Percentiles rank a stretch among this genome's conserved stretches.
These are phyloP conservation scores for Pulveroboletus frians DNA, from an alignment of 768 basidiomycete species.

Conservation along the genomic window DNA sequence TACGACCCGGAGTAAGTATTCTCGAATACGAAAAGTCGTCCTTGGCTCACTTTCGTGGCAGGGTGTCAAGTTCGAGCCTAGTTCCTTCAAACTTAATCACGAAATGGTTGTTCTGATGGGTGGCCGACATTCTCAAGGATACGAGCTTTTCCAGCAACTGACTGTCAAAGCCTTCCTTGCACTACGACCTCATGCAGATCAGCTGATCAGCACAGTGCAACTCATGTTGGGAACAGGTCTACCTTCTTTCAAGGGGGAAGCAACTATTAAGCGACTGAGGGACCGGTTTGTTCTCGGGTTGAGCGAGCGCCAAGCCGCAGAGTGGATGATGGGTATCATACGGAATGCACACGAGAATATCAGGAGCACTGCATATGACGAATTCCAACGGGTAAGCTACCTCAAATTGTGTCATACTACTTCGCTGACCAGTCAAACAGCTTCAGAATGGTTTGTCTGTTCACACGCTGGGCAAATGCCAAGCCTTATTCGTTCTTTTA, in stretches of 20 bases:
- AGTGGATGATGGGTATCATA: constrained; percentile 86
- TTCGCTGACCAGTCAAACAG: constrained; percentile 25
- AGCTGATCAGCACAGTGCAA: constrained; percentile 80
- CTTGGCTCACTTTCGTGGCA: constrained; percentile 28
- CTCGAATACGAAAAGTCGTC: background rate
- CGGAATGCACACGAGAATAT: constrained; percentile 94
- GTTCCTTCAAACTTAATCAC: constrained; percentile 96
- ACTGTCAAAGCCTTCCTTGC: constrained; percentile 96
- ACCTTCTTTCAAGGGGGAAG: constrained; percentile 96
- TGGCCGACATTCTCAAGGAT: constrained; percentile 89
- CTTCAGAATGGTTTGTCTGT: constrained; percentile 42
- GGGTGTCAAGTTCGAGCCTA: constrained; percentile 99
- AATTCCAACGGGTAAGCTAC: constrained; percentile 78
- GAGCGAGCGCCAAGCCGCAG: constrained; percentile 87
- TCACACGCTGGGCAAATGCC: background rate
- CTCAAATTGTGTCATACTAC: background rate
- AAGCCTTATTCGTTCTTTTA: constrained; percentile 1
- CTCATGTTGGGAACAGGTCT: constrained; percentile 94
- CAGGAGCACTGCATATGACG: constrained; percentile 90
- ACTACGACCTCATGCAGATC: constrained; percentile 89
- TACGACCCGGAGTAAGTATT: constrained; percentile 57
- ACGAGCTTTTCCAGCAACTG: constrained; percentile 88
- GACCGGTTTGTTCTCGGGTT: constrained; percentile 83
- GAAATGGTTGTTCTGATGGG: constrained; percentile 99
- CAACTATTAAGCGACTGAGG: constrained; percentile 78